Percentiles rank a stretch among this genome's conserved stretches.
These are phyloP conservation scores for Schwanniomyces etchellsii DNA, from an alignment of 1,139 yeast genomes.

Conservation along the genomic window DNA sequence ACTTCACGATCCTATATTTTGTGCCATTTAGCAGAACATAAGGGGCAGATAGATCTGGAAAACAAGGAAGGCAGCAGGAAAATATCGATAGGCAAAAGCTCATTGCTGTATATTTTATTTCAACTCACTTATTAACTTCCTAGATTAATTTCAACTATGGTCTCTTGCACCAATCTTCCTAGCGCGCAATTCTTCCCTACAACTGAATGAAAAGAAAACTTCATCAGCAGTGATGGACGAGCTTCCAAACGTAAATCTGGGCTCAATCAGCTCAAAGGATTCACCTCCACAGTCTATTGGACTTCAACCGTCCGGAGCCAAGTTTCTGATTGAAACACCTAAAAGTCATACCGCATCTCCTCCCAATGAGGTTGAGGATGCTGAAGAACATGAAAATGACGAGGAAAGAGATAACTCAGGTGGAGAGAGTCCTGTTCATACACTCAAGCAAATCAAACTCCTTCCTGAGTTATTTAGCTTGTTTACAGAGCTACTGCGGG, in stretches of 20 bases:
- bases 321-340: too few relatives aligned
- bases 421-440: too few relatives aligned
- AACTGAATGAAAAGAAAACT: too few relatives aligned
- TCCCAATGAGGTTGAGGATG: constrained; percentile 5
- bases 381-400: constrained; percentile 1
- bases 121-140: neutral
- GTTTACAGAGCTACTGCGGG: constrained; percentile 30
- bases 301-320: too few relatives aligned
- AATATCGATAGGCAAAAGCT: constrained; percentile 19
- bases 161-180: neutral
- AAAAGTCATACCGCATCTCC: too few relatives aligned
- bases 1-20: constrained; percentile 51
- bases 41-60: constrained; percentile 40
- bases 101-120: constrained; percentile 13
- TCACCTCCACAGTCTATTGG: too few relatives aligned
- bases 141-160: constrained; percentile 2
- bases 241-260: too few relatives aligned
- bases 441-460: too few relatives aligned
- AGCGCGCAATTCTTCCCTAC: too few relatives aligned
- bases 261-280: too few relatives aligned
- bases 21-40: constrained; percentile 45
- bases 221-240: too few relatives aligned
- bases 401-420: constrained; percentile 3
- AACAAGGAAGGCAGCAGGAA: constrained; percentile 35
- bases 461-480: constrained; percentile 35